phyloP scores from a whole-genome alignment of 352 stramenopile genomes.

The Pythium brassicae region DNA sequence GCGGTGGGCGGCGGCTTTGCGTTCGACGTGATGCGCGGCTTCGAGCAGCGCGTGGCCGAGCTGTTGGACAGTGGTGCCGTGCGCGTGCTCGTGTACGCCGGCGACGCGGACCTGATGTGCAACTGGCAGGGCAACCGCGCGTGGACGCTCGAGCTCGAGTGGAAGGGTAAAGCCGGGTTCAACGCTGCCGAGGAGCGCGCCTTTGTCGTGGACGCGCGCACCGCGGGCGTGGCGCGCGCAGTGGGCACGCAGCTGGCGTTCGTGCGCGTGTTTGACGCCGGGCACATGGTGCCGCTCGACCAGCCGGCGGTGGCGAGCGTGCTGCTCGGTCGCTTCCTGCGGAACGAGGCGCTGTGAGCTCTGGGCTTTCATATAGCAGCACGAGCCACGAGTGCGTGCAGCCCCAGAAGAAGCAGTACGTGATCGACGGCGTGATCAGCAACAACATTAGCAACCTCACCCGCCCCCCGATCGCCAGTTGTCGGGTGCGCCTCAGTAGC shows the following conservation, averaged over 20 bases:
- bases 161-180: conserved; percentile 85
- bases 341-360: conserved; percentile 3
- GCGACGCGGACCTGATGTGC: conserved; percentile 95
- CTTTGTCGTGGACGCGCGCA: conserved; percentile 12
- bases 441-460: no score
- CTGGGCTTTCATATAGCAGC: no score
- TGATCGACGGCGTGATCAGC: no score
- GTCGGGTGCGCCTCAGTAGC: no score
- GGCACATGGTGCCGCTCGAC: conserved; percentile 40
- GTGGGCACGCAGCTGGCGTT: conserved; percentile 30
- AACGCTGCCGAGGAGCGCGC: conserved; percentile 27
- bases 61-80: conserved; percentile 66
- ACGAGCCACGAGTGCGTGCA: no score
- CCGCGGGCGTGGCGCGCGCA: conserved; percentile 17
- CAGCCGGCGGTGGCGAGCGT: conserved; percentile 26
- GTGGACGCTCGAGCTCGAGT: conserved; percentile 90
- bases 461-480: no score
- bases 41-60: conserved; percentile 63
- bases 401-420: no score
- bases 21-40: conserved; percentile 9
- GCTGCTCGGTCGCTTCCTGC: conserved; percentile 48
- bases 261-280: conserved; percentile 36
- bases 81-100: conserved; percentile 93
- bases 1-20: conserved; percentile 86
- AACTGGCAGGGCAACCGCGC: conserved; percentile 95